Base-by-base conservation (phyloP, 345 rosid species). In the Populus nigra region DNA sequence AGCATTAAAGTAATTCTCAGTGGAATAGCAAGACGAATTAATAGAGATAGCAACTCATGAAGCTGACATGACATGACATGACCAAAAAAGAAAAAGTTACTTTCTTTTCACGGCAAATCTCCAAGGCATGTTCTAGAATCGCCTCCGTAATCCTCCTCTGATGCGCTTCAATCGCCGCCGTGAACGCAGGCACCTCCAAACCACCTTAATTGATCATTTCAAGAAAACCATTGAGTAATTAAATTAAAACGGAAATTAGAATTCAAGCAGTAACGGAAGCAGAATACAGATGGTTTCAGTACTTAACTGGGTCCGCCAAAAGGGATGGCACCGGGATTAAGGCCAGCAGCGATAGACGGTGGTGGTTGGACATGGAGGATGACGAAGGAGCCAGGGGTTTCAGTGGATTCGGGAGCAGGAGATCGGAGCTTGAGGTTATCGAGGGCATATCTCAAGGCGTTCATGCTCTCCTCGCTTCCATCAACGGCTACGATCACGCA, bases 381-480 rank as follows among this genome's bases (percentile, higher is more conserved):
- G 81, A 88, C 62, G 88, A 93, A 91, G 43, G 87, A 84, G 65
- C 87, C 84, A 3, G 86, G 62, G 50, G 81, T 35, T 1, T 81
- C 72, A 25, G 79, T 66, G 77, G 91, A 89, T 72, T 73, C 92
- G 18, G 88, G 75, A 7, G 88, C 39, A 71, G 91, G 80, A 65
- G 89, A 77, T 68, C 91, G 90, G 85, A 91, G 93, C 88, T 89
- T 87, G 79, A 93, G 86, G 78, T 92, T 93, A 80, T 87, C 88
- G 10, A 93, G 89, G 70, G 91, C 93, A 97, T 96, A 95, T 66
- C 76, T 84, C 73, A 93, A 82, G 83, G 98, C 93, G 83, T 84
- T 82, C 96, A 96, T 92, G 88, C 99, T 93, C 84, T 90, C 90
- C 74, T 96, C 93, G 87, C 90, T 92, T 82, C 98, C 94, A 83